phyloP scores from a whole-genome alignment of 1,139 yeast species.

The Geotrichum carabidarum region DNA sequence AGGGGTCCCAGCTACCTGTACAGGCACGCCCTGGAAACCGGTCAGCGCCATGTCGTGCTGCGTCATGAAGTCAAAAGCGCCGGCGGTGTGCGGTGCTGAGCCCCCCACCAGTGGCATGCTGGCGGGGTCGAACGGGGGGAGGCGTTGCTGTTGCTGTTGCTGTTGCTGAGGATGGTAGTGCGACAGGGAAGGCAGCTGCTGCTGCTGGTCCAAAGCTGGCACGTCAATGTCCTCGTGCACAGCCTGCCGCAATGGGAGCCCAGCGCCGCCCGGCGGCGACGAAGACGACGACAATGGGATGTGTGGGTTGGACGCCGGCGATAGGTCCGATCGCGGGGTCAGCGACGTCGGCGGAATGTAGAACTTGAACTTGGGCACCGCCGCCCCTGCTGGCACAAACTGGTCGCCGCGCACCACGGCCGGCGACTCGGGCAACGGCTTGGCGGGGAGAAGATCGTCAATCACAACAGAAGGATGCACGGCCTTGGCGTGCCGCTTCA shows the following conservation, averaged over 20 bases:
- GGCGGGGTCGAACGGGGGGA: neutral
- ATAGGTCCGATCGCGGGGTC: conserved; percentile 13
- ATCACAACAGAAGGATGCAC: conserved; percentile 24
- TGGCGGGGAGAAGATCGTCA: conserved; percentile 1
- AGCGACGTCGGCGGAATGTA: conserved; percentile 10
- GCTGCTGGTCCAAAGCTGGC: conserved; percentile 3
- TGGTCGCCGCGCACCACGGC: neutral
- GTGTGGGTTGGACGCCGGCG: conserved; percentile 4
- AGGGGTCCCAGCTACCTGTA: too few species aligned
- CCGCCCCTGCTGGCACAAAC: neutral
- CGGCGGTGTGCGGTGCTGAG: neutral
- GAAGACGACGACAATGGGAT: conserved; percentile 1
- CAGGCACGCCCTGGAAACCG: too few species aligned
- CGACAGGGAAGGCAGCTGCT: conserved; percentile 2
- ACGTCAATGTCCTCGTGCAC: conserved; percentile 8
- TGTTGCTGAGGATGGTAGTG: conserved; percentile 3
- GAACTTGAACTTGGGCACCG: conserved; percentile 16
- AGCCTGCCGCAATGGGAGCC: neutral
- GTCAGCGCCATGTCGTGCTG: too few species aligned
- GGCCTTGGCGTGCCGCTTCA: conserved; percentile 37
- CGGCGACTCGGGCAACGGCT: neutral
- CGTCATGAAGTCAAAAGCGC: neutral
- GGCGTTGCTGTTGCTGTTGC: conserved; percentile 6
- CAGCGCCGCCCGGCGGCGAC: neutral
- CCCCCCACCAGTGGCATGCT: conserved; percentile 1